Percentiles rank a stretch among this genome's conserved stretches.
phyloP scores from a whole-genome alignment of 257 asterid species.

The Capsicum chinense region DNA sequence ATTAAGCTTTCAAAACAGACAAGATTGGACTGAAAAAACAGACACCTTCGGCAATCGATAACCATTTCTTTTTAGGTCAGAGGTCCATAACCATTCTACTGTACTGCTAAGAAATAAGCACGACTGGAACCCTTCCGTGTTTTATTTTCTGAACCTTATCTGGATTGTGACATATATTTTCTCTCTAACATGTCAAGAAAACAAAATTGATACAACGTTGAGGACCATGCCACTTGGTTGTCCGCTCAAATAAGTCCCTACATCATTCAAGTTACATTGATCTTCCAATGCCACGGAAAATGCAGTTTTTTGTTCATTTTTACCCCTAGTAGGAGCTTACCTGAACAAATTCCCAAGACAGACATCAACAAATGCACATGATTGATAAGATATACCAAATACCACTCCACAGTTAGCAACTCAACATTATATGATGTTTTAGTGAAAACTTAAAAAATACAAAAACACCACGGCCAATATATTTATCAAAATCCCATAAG shows the following conservation, averaged over 20 bases:
- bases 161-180: constrained; percentile 7
- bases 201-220: not conserved
- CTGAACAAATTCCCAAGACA: constrained; percentile 5
- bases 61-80: constrained; percentile 10
- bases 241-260: constrained; percentile 17
- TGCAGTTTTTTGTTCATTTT: not conserved
- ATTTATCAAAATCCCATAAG: not conserved
- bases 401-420: constrained; percentile 21
- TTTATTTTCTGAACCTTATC: constrained; percentile 1
- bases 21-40: not conserved
- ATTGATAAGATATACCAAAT: not conserved
- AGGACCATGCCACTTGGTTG: constrained; percentile 1
- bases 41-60: not conserved
- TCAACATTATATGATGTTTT: not conserved
- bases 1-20: not conserved
- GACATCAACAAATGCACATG: not conserved
- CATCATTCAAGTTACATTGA: not conserved
- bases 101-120: not conserved
- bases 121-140: not conserved
- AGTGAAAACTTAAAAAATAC: not conserved
- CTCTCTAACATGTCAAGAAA: not conserved
- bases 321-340: constrained; percentile 10
- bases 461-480: not conserved
- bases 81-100: not conserved
- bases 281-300: constrained; percentile 9